These are phyloP conservation scores for Acanthamoeba healyi DNA, from an alignment of 208 protist species.

Conservation along the genomic window DNA sequence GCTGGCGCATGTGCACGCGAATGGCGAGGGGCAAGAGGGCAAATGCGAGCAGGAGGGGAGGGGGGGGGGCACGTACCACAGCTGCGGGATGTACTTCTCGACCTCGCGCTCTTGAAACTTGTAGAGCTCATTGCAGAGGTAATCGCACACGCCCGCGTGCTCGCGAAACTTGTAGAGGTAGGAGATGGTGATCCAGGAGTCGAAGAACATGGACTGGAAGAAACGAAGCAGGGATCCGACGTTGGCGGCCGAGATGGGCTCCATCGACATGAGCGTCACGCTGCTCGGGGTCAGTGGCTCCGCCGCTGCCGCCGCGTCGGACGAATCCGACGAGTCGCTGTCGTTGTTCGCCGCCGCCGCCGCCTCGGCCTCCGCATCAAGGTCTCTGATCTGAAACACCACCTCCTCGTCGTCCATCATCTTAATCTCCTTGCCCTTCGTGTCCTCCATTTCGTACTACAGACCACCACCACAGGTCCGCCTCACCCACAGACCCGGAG, in stretches of 20 bases:
- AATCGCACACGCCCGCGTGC: constrained; percentile 52
- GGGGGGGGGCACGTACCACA: constrained; percentile 33
- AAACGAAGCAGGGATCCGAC: constrained; percentile 19
- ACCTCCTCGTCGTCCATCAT: constrained; percentile 1
- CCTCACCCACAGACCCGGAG: too few species aligned
- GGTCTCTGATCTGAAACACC: constrained; percentile 4
- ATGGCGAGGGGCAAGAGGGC: not conserved
- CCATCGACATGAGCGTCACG: not conserved
- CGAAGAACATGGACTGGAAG: constrained; percentile 61
- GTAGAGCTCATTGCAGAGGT: constrained; percentile 69
- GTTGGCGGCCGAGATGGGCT: not conserved
- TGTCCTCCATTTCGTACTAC: not conserved
- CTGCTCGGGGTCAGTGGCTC: not conserved
- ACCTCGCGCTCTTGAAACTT: constrained; percentile 23
- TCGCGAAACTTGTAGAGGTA: constrained; percentile 51
- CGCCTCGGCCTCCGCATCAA: constrained; percentile 17
- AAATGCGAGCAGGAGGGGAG: too few species aligned
- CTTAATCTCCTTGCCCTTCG: not conserved
- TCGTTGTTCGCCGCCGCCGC: not conserved
- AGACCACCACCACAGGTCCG: too few species aligned
- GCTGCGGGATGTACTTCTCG: constrained; percentile 48
- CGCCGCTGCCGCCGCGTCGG: not conserved
- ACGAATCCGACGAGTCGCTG: not conserved
- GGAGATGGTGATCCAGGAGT: constrained; percentile 57
- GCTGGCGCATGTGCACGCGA: not conserved